These are phyloP conservation scores for Alloteropsis semialata DNA, from an alignment of 176 grass and related monocot species.

Conservation along the genomic window DNA sequence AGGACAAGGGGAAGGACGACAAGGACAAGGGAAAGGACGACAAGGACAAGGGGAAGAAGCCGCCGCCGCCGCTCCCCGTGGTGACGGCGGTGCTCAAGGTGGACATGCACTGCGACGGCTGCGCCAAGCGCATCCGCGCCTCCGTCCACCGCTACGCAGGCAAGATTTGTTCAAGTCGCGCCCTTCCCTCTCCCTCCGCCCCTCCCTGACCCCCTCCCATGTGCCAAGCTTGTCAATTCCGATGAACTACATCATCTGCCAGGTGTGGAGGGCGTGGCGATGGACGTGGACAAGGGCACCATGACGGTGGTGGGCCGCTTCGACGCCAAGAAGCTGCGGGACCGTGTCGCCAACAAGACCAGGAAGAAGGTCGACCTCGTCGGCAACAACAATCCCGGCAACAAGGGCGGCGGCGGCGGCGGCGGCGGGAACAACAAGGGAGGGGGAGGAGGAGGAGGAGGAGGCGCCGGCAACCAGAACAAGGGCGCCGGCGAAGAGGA, in stretches of 20 bases:
- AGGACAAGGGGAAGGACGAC: neutral
- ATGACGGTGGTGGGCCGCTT: constrained; percentile 70
- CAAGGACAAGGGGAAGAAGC: constrained; percentile 12
- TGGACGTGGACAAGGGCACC: constrained; percentile 53
- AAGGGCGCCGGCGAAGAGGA: constrained; percentile 11
- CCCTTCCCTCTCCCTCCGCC: no score
- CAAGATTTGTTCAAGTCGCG: neutral
- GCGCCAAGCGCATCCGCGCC: constrained; percentile 49
- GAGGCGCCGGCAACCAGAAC: neutral
- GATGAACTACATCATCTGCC: no score
- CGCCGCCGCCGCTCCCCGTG: neutral
- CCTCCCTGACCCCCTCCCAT: neutral
- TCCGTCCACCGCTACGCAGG: constrained; percentile 65
- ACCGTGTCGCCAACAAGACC: constrained; percentile 58
- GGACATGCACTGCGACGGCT: constrained; percentile 88
- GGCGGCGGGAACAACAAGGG: neutral
- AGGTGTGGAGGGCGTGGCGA: constrained; percentile 80
- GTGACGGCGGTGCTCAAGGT: constrained; percentile 70
- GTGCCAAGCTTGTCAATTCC: no score
- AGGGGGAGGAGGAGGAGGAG: neutral
- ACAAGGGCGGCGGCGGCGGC: neutral
- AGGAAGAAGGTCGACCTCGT: constrained; percentile 74
- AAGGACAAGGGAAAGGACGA: neutral
- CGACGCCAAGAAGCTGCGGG: constrained; percentile 72
- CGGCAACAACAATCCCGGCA: neutral